phyloP scores from a whole-genome alignment of 768 basidiomycete species.

The Vararia minispora region DNA sequence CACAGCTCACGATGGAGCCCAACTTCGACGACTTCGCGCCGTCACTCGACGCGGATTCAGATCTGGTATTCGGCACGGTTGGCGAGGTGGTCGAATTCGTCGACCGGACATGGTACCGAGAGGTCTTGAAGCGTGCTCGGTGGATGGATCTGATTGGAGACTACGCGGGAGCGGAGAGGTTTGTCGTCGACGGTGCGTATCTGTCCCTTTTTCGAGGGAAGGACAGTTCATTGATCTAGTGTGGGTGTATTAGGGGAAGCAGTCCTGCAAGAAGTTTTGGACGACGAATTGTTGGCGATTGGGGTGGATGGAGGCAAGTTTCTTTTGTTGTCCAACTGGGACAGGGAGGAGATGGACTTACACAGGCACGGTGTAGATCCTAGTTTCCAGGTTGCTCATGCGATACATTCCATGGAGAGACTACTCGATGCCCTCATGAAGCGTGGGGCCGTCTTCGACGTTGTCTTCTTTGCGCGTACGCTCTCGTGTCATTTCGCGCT shows the following conservation, averaged over 20 bases:
- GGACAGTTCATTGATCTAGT: background rate
- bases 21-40: too few relatives aligned
- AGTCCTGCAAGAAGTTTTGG: conserved; percentile 43
- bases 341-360: too few relatives aligned
- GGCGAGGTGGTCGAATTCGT: conserved; percentile 20
- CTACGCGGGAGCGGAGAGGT: conserved; percentile 56
- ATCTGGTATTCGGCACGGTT: too few relatives aligned
- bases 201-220: background rate
- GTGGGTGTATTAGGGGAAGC: conserved; percentile 39
- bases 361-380: conserved; percentile 23
- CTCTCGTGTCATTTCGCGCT: background rate
- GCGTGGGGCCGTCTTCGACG: conserved; percentile 44
- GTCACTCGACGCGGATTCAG: too few relatives aligned
- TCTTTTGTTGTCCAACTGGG: too few relatives aligned
- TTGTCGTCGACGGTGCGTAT: conserved; percentile 48
- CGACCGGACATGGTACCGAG: conserved; percentile 29
- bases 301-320: conserved; percentile 33
- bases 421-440: conserved; percentile 35
- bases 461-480: conserved; percentile 53
- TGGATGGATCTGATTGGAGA: conserved; percentile 68
- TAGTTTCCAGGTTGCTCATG: conserved; percentile 56
- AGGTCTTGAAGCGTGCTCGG: conserved; percentile 25
- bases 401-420: conserved; percentile 41
- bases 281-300: conserved; percentile 50
- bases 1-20: too few relatives aligned